Percentiles rank a stretch among this genome's conserved stretches.
Evolutionary conservation across 2,329 filamentous ascomycete genomes (phyloP).

Genomic region (Fusarium clavum): DNA sequence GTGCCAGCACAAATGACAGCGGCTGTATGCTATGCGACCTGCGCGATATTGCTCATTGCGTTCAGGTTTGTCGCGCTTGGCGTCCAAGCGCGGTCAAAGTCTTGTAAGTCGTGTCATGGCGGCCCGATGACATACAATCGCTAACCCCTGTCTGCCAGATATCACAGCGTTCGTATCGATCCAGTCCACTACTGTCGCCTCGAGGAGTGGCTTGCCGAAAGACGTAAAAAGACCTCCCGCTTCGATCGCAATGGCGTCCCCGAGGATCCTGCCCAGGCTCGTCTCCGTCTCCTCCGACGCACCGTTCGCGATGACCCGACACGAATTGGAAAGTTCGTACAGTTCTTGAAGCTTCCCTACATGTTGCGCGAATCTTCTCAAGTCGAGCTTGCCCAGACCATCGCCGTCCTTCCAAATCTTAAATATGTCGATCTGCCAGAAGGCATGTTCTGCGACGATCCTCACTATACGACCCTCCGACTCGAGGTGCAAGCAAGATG

Average conservation of each 20-base stretch:
- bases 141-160: constrained; percentile 62
- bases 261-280: constrained; percentile 80
- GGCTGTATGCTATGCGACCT: constrained; percentile 94
- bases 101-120: constrained; percentile 66
- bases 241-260: constrained; percentile 83
- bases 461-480: constrained; percentile 78
- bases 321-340: constrained; percentile 74
- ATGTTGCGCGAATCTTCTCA: constrained; percentile 93
- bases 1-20: constrained; percentile 71
- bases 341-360: constrained; percentile 89
- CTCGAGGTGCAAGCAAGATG: constrained; percentile 88
- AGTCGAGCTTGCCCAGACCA: constrained; percentile 83
- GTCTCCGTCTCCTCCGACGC: constrained; percentile 82
- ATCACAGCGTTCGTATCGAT: constrained; percentile 91
- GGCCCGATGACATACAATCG: constrained; percentile 2
- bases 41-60: constrained; percentile 85
- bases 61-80: constrained; percentile 81
- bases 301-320: constrained; percentile 82
- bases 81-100: constrained; percentile 61
- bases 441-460: constrained; percentile 85
- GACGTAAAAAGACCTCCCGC: constrained; percentile 78
- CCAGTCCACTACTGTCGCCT: constrained; percentile 93
- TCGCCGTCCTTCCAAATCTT: constrained; percentile 86
- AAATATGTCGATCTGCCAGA: constrained; percentile 92
- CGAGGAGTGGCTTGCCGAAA: constrained; percentile 83